Evolutionary conservation across 2,329 filamentous ascomycete genomes (phyloP), one percentile per base, ranked within the genome.

Genomic region (Diplodia seriata): DNA sequence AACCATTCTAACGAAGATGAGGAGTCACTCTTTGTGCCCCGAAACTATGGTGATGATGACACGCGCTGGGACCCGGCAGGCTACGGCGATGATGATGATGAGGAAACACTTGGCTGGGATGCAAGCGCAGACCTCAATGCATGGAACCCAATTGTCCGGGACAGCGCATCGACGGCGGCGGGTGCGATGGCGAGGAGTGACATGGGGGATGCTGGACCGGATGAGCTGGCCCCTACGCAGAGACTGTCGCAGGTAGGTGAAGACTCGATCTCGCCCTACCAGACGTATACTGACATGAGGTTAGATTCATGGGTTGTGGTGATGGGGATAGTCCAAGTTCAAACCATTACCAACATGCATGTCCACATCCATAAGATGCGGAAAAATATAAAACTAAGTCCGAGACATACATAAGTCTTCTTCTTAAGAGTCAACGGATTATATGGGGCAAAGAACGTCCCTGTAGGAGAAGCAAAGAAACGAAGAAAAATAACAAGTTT

Each of bases 31-130:
- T 93, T 94, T 73, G 85, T 93, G n/a, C 84, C 85, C 15, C 68
- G 67, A 29, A 81, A 81, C n/a, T 82, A 78, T 9, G 43, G 29
- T 12, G 88, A 92, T 36, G 90, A 92, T 29, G 90, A 92, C 70
- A 83, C 85, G 54, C 81, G 83, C 66, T 94, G 91, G 91, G 90
- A 93, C 71, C 91, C 91, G 1, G 83, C 90, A 47, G 43, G 43
- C 43, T 47, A 47, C 55, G 59, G 26, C 15, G 59, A 51, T n/a
- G 59, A 87, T 7, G 59, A 87, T 7, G 89, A 89, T 36, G 86
- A 88, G 66, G 86, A 88, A 61, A 88, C 89, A 72, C 80, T 94
- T 54, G 89, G 89, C 47, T 94, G 91, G 91, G 90, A 93, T 77
- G 85, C 89, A 63, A 90, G 86, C 74, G 86, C 85, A 47, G 85